Conservation (phyloP, 2,329 filamentous ascomycete species). For the Trichoderma sp. region DNA sequence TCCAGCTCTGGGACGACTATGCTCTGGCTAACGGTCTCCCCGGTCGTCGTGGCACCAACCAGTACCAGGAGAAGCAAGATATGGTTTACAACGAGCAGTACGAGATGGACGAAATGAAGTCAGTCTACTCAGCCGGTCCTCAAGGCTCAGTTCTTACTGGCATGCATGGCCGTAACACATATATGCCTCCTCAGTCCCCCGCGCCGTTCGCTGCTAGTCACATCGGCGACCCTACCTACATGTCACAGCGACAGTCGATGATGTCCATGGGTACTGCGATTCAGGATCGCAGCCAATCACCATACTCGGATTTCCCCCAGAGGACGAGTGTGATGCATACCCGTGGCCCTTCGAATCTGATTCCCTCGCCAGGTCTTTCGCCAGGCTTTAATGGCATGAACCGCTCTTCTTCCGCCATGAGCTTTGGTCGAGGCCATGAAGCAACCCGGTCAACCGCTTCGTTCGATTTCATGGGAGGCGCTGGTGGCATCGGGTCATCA, state of each 20-base stretch:
- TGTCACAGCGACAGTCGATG: slow-evolving; percentile 69
- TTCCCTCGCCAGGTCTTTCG: slow-evolving; percentile 38
- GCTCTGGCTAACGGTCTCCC: slow-evolving; percentile 83
- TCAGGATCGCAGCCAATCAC: slow-evolving; percentile 54
- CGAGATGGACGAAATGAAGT: slow-evolving; percentile 98
- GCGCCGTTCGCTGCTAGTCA: slow-evolving; percentile 61
- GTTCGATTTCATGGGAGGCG: slow-evolving; percentile 58
- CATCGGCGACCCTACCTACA: slow-evolving; percentile 51
- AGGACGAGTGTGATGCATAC: slow-evolving; percentile 65
- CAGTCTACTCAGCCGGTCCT: slow-evolving; percentile 89
- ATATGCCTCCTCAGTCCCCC: slow-evolving; percentile 82
- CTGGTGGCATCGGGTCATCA: slow-evolving; percentile 64
- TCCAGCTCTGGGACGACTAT: slow-evolving; percentile 98
- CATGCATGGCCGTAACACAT: slow-evolving; percentile 70
- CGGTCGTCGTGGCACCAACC: slow-evolving; percentile 75
- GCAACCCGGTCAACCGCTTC: slow-evolving; percentile 53
- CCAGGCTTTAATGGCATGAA: slow-evolving; percentile 33
- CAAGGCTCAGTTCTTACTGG: slow-evolving; percentile 86
- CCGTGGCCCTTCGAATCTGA: slow-evolving; percentile 50
- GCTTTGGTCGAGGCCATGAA: slow-evolving; percentile 48
- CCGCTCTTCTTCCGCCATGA: slow-evolving; percentile 49
- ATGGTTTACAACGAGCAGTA: slow-evolving; percentile 74
- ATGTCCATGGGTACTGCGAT: slow-evolving; percentile 62
- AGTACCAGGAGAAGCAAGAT: slow-evolving; percentile 68
- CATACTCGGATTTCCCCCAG: slow-evolving; percentile 58